These are phyloP conservation scores for Plasmodium coatneyi DNA, from an alignment of 169 alveolate species.

Conservation along the genomic window DNA sequence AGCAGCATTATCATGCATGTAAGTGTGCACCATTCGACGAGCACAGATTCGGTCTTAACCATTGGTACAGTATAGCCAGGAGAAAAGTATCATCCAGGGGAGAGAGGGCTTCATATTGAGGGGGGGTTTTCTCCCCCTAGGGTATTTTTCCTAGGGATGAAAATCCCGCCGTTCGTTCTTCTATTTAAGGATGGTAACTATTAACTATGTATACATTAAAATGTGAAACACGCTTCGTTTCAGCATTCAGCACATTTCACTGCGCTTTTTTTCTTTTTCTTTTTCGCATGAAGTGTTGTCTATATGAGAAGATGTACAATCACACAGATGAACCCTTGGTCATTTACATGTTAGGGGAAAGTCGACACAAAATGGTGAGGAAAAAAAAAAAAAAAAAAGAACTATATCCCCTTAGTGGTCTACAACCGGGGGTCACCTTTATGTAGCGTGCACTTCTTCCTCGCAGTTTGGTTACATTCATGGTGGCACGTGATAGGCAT, in stretches of 20 bases:
- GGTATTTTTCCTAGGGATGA: not conserved
- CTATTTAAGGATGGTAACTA: not conserved
- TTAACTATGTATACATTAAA: not conserved
- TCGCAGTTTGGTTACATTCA: not conserved
- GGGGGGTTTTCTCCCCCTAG: not conserved
- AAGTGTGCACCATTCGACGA: not conserved
- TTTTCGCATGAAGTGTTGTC: not conserved
- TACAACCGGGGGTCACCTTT: not conserved
- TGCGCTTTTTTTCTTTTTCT: not conserved
- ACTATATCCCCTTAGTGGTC: not conserved
- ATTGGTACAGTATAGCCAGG: not conserved
- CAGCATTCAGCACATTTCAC: not conserved
- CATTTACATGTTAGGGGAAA: not conserved
- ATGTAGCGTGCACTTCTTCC: not conserved
- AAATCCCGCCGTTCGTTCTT: not conserved
- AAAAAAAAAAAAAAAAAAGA: not conserved
- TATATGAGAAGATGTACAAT: not conserved
- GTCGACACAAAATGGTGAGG: not conserved
- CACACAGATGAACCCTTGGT: not conserved
- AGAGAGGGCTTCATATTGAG: not conserved
- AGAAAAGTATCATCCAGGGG: not conserved
- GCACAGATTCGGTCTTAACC: not conserved
- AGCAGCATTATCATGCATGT: not conserved
- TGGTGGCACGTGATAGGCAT: not conserved
- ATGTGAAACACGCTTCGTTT: not conserved